Evolutionary conservation across 148 eudicot genomes (phyloP).

Genomic region (Limonium bicolor): DNA sequence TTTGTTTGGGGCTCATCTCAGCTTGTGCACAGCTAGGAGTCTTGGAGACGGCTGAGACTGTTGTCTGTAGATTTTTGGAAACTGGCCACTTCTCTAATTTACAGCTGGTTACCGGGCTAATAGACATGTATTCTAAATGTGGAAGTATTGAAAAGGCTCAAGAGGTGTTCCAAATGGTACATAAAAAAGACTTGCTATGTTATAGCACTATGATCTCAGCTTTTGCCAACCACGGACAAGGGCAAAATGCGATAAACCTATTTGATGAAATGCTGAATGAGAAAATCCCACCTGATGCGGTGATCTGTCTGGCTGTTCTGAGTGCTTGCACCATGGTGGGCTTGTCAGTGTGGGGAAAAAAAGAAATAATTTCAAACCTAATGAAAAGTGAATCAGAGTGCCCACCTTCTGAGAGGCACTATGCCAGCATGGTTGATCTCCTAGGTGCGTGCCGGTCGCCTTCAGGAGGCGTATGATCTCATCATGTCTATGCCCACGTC

Average conservation of each 20-base stretch:
- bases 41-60: slow-evolving; percentile 25
- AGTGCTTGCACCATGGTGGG: slow-evolving; percentile 48
- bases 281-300: slow-evolving; percentile 36
- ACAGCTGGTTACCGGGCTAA: slow-evolving; percentile 48
- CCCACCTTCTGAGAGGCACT: slow-evolving; percentile 48
- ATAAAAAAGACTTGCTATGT: slow-evolving; percentile 33
- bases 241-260: slow-evolving; percentile 31
- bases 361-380: slow-evolving; percentile 30
- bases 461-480: slow-evolving; percentile 11
- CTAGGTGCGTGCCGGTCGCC: slow-evolving; percentile 47
- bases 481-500: slow-evolving; percentile 11
- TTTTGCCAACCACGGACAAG: slow-evolving; percentile 41
- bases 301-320: slow-evolving; percentile 42
- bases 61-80: slow-evolving; percentile 32
- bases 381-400: slow-evolving; percentile 19
- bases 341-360: slow-evolving; percentile 36
- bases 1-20: slow-evolving; percentile 37
- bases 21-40: slow-evolving; percentile 44
- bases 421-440: slow-evolving; percentile 66
- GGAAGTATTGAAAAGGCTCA: slow-evolving; percentile 41
- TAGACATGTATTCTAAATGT: slow-evolving; percentile 45
- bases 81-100: slow-evolving; percentile 23
- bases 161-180: slow-evolving; percentile 34
- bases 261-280: slow-evolving; percentile 40
- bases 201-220: slow-evolving; percentile 60